phyloP scores from a whole-genome alignment of 345 rosid genomes.

The Arabidopsis thaliana region DNA sequence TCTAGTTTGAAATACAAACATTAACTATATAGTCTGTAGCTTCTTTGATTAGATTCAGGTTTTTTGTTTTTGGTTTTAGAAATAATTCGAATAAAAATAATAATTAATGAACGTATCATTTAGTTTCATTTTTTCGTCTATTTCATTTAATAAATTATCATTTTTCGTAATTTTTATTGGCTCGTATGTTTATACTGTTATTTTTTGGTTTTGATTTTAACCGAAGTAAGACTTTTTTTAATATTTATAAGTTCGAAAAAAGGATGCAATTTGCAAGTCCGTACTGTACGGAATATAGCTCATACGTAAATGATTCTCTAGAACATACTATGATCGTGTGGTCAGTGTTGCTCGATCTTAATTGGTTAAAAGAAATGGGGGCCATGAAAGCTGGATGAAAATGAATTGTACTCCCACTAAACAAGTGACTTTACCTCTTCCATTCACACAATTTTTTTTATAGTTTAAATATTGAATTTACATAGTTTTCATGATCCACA shows the following conservation, averaged over 20 bases:
- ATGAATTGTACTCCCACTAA: constrained; percentile 29
- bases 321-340: constrained; percentile 24
- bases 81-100: neutral
- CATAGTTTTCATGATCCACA: constrained; percentile 22
- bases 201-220: neutral
- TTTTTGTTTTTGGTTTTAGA: neutral
- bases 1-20: constrained; percentile 3
- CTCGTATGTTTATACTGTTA: too few relatives aligned
- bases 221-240: neutral
- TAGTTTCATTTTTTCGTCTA: neutral
- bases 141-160: neutral
- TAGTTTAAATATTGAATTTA: neutral
- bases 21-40: neutral
- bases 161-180: neutral
- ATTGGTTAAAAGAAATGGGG: neutral
- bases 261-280: neutral
- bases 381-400: constrained; percentile 38
- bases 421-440: constrained; percentile 42
- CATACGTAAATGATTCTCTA: neutral
- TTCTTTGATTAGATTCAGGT: neutral
- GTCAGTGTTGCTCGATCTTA: constrained; percentile 25
- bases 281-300: constrained; percentile 7
- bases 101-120: neutral
- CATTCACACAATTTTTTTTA: constrained; percentile 25
- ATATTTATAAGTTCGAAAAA: neutral